Percentiles rank a stretch among this genome's conserved stretches.
Conservation (phyloP, 2,329 filamentous ascomycete genomes). For the Tolypocladium nubicola region DNA sequence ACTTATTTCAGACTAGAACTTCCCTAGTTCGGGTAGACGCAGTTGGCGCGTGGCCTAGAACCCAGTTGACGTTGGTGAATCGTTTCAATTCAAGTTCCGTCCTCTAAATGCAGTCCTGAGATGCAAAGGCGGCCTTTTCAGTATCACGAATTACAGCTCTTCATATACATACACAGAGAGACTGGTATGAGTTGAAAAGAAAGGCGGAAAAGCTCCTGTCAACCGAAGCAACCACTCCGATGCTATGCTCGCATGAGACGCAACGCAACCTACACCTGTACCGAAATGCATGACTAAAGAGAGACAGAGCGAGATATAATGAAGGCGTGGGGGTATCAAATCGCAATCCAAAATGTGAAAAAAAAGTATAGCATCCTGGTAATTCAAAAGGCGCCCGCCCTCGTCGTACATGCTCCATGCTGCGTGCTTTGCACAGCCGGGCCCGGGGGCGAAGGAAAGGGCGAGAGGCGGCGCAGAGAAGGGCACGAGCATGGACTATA, state of each 20-base stretch:
- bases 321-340: not conserved
- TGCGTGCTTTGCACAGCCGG: no score
- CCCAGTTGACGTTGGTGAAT: not conserved
- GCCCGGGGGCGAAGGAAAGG: not conserved
- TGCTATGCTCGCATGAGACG: not conserved
- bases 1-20: not conserved
- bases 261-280: not conserved
- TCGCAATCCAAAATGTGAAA: not conserved
- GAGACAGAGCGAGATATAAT: not conserved
- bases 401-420: no score
- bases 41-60: no score
- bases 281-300: not conserved
- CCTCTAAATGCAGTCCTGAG: no score
- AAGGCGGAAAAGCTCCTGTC: not conserved
- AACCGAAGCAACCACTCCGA: not conserved
- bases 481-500: slow-evolving; percentile 29
- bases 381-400: not conserved
- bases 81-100: not conserved
- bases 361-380: not conserved
- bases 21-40: not conserved
- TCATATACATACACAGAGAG: no score
- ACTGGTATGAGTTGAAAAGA: not conserved
- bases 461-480: not conserved
- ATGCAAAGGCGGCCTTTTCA: not conserved
- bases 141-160: not conserved